Conservation (phyloP, 2,329 filamentous ascomycete species). For the Aspergillus spinulosporus region DNA sequence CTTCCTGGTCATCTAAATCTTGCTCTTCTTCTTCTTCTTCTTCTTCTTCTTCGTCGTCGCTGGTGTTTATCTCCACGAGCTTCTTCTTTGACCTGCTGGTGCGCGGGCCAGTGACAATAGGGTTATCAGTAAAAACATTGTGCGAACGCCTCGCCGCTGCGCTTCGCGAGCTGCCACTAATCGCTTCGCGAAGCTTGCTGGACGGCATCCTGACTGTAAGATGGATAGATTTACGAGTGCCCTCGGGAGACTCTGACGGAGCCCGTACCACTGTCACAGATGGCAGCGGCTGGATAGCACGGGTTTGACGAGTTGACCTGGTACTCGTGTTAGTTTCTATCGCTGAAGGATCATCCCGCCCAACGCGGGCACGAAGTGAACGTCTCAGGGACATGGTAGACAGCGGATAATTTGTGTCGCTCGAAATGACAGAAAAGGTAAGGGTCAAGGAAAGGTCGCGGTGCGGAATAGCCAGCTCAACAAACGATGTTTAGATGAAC, state of each 20-base stretch:
- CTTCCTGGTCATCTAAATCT: slow-evolving; percentile 49
- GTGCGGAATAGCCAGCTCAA: background rate
- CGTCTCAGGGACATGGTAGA: slow-evolving; percentile 40
- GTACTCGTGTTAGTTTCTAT: slow-evolving; percentile 38
- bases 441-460: background rate
- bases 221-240: slow-evolving; percentile 45
- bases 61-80: slow-evolving; percentile 47
- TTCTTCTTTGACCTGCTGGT: slow-evolving; percentile 48
- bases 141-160: slow-evolving; percentile 33
- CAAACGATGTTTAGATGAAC: slow-evolving; percentile 6
- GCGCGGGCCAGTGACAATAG: slow-evolving; percentile 48
- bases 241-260: slow-evolving; percentile 36
- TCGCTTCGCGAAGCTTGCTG: slow-evolving; percentile 52
- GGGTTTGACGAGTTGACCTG: slow-evolving; percentile 41
- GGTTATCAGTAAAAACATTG: slow-evolving; percentile 49
- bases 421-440: slow-evolving; percentile 5
- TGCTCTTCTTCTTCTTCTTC: slow-evolving; percentile 20
- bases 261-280: slow-evolving; percentile 42
- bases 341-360: slow-evolving; percentile 29
- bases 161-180: slow-evolving; percentile 32
- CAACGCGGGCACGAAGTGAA: slow-evolving; percentile 39
- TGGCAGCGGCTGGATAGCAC: slow-evolving; percentile 29
- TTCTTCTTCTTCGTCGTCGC: slow-evolving; percentile 40
- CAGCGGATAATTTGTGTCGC: slow-evolving; percentile 3
- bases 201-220: slow-evolving; percentile 53